Base-by-base conservation (phyloP, 768 basidiomycete genomes). In the Lactarius hatsudake region DNA sequence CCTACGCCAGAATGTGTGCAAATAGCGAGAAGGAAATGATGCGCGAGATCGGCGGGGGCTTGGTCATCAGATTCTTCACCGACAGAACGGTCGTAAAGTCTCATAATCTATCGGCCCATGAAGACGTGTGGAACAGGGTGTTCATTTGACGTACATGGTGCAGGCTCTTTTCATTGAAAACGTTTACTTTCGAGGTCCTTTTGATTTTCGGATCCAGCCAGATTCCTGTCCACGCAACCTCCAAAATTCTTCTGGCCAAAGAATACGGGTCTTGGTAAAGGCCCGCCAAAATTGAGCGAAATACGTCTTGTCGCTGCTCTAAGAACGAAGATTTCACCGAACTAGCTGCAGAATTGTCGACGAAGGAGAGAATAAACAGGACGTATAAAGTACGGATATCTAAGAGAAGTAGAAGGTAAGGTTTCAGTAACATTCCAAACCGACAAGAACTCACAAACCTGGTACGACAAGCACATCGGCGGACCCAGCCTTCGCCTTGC, bases 11-110 rank as follows among this genome's bases (percentile, higher is more conserved):
- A 91, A 30, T 85, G 86, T 0, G 91, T 90, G 71, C 90, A 91
- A 36, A 94, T 86, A 2, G 89, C 90, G 32, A 96, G 83, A 13
- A 97, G 78, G 76, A 97, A 98, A 72, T 95, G 93, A 67, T 94
- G 91, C 0, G 85, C 87, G 4, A 96, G 81, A 69, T 96, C 88
- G 1, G 90, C 93, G 12, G 87, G 89, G 23, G 87, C 76, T 55
- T 86, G 79, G 18, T 87, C 86, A 23, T 83, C 79, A 2, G 76
- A 75, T 8, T 78, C 80, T 69, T 88, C 87, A 0, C 85, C 71
- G 38, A 73, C 76, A 5, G 75, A 75, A 3, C 91, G 84, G 15
- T 88, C 86, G 68, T 96, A 93, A 3, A 96, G 78, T 76, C 89
- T 91, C 34, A 88, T 67, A 26, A 97, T 81, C 87, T 93, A 70